Base-by-base conservation (phyloP, 345 rosid genomes). In the Lumnitzera racemosa region DNA sequence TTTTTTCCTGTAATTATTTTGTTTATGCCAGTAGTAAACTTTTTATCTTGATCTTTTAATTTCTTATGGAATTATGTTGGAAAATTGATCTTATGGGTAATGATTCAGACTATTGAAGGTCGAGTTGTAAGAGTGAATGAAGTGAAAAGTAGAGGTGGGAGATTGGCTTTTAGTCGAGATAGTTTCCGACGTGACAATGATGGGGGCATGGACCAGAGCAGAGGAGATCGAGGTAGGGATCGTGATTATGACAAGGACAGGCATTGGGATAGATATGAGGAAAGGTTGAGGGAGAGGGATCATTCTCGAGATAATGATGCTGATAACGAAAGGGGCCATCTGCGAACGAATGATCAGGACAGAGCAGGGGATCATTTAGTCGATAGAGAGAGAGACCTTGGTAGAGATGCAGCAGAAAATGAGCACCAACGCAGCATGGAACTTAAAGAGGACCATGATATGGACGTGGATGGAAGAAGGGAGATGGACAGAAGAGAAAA, bases 111-210 rank as follows among this genome's bases (percentile, higher is more conserved):
- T 57, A 77, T 92, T 52, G 86, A 81, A 43, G 91, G 96, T 46
- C 83, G 96, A 56, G 79, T 52, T 43, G 91, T 92, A 64, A 86
- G 81, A 65, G 97, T 89, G 31, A 92, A 83, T 77, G 88, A 76
- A 60, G 98, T 80, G 63, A 87, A 82, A 2, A 80, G 74, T 20
- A 78, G 89, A 69, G 86, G 87, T 51, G 86, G 87, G 49, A 82
- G 90, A 71, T 66, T 85, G 58, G 70, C 64, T 65, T 70, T 77
- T 57, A 61, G 25, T n/a, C 70, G 62, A 5, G 91, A 74, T 11
- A 68, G 66, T 15, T 61, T 79, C 64, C 86, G 64, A 46, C 78
- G 51, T 13, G 65, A 59, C 69, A 27, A 4, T 9, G 78, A 68
- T 16, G 57, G 69, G 67, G 61, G 67, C 48, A 41, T 57, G 49